Conservation (phyloP, 441 rosid species). For the Viola pubescens region DNA sequence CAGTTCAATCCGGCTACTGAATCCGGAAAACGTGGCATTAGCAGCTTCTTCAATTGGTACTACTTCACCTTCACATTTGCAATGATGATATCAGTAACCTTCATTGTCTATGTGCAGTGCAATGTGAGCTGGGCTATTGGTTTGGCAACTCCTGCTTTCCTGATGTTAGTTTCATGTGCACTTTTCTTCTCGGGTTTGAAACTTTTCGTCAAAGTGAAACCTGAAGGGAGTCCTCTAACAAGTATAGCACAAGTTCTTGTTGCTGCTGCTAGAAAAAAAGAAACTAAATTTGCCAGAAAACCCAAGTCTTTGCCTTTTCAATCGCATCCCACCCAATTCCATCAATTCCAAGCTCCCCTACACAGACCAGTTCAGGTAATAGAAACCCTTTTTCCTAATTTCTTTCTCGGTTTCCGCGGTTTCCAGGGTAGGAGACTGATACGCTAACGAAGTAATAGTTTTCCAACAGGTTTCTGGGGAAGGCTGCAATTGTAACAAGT, state of each 20-base stretch:
- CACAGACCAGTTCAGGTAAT: conserved; percentile 24
- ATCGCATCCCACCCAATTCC: conserved; percentile 11
- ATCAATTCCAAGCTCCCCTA: conserved; percentile 22
- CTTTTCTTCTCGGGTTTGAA: conserved; percentile 23
- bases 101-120: conserved; percentile 47
- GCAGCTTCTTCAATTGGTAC: conserved; percentile 70
- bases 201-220: conserved; percentile 25
- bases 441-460: no score
- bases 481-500: conserved; percentile 28
- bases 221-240: conserved; percentile 28
- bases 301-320: conserved; percentile 17
- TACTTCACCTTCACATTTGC: conserved; percentile 55
- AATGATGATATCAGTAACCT: conserved; percentile 40
- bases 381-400: no score
- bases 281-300: conserved; percentile 12
- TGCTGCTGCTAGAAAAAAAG: conserved; percentile 20
- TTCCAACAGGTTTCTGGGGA: conserved; percentile 37
- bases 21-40: conserved; percentile 36
- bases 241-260: conserved; percentile 25
- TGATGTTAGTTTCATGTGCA: conserved; percentile 25
- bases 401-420: no score
- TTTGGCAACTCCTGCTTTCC: conserved; percentile 33
- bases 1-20: conserved; percentile 43
- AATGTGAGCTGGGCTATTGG: conserved; percentile 49
- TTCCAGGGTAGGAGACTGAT: no score